These are phyloP conservation scores for Prunus mongolica DNA, from an alignment of 306 rosid species.

Conservation along the genomic window DNA sequence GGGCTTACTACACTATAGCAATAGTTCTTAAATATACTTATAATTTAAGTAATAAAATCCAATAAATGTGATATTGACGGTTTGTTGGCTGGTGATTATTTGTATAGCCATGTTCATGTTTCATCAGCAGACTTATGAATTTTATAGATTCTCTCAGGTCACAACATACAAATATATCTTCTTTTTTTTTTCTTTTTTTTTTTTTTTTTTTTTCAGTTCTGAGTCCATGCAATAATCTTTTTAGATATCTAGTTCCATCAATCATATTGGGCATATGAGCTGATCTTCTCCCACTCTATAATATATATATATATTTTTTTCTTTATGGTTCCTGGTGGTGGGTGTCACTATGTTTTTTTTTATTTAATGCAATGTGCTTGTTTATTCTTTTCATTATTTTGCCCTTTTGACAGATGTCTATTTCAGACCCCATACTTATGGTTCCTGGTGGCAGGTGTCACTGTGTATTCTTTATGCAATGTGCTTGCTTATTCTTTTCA, in stretches of 20 bases:
- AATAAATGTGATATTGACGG: not conserved
- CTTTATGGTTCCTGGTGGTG: not conserved
- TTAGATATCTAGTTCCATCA: not conserved
- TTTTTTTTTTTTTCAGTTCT: not conserved
- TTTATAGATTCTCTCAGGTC: not conserved
- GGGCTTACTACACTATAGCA: not conserved
- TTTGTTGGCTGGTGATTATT: not conserved
- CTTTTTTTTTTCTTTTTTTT: too few species aligned
- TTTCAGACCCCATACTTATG: too few species aligned
- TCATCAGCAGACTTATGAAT: not conserved
- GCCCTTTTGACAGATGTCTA: too few species aligned
- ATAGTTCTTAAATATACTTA: not conserved
- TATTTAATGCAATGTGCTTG: too few species aligned
- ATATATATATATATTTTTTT: too few species aligned
- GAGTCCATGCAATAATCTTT: not conserved
- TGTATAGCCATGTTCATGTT: not conserved
- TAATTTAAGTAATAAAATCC: not conserved
- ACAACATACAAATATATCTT: not conserved
- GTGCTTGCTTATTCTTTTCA: too few species aligned
- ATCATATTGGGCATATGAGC: not conserved
- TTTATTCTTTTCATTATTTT: too few species aligned
- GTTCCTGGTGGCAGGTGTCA: too few species aligned
- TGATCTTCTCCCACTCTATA: too few species aligned
- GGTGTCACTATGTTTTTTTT: too few species aligned
- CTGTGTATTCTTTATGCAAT: too few species aligned